Base-by-base conservation (phyloP, 2,329 filamentous ascomycete species). In the Hymenoscyphus fraxineus region DNA sequence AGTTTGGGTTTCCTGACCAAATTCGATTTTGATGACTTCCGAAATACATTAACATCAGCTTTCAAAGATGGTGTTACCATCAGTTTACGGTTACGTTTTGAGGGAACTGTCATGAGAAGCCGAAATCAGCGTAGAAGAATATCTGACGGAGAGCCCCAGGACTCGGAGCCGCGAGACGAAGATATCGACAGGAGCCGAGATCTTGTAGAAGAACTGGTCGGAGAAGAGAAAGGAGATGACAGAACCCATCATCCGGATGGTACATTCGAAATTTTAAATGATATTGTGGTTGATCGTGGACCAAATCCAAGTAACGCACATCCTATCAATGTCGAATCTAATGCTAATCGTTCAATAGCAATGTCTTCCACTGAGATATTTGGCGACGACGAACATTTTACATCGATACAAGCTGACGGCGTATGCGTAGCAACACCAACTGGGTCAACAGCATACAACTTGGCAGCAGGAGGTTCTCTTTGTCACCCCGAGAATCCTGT, bases 401-500 rank as follows among this genome's bases (percentile, higher is more conserved):
- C 95, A 0, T 96, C 93, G 0, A 86, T 98, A 6, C 88, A 95
- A 70, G 95, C 94, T 31, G 95, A 98, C 75, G 94, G 94, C 13
- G 86, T 98, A 65, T 97, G 93, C 74, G 90, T 98, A 31, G 93
- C 94, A 1, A 98, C 94, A 6, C 95, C 94, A 0, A 98, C 95
- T 0, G 95, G 94, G 15, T 95, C 91, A 6, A 98, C 94, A 15
- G 94, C 94, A 19, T 98, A 98, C 79, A 97, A 97, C 74, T 88
- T 98, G 22, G 94, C 93, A 0, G 93, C 94, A 0, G 95, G 95
- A n/a, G 94, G 94, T 22, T 96, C 92, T 2, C 84, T 98, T 31
- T 97, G 93, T 73, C 94, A 98, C 75, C 94, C 94, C 0, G 95
- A 98, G 72, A 98, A 97, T 75, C 95, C 94, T 0, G 93, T 97